Conservation (phyloP, 768 basidiomycete genomes). For the Suillus decipiens region DNA sequence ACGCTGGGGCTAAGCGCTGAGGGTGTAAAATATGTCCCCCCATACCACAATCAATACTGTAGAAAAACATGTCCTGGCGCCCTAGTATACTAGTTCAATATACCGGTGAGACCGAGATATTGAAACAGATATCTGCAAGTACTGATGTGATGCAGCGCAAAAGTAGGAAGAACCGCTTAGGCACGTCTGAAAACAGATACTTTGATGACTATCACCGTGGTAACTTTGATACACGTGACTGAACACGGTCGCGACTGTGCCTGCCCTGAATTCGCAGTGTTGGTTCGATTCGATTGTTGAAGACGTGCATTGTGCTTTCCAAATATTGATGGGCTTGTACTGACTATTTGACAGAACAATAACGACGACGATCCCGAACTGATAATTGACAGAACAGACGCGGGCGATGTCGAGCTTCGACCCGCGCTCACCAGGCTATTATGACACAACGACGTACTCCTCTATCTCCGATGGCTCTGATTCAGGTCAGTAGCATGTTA, state of each 20-base stretch:
- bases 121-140: not conserved
- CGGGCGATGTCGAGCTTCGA: conserved; percentile 34
- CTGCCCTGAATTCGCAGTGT: conserved; percentile 37
- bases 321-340: conserved; percentile 7
- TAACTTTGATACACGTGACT: conserved; percentile 33
- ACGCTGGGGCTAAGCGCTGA: too few relatives aligned
- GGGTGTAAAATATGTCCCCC: too few relatives aligned
- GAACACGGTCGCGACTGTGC: conserved; percentile 39
- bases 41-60: not conserved
- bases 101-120: not conserved
- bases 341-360: not conserved
- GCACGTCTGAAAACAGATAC: too few relatives aligned
- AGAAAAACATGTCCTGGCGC: too few relatives aligned
- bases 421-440: conserved; percentile 57
- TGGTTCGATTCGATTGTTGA: conserved; percentile 22
- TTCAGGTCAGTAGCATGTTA: conserved; percentile 45
- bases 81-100: not conserved
- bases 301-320: conserved; percentile 41
- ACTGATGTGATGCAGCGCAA: not conserved
- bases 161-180: not conserved
- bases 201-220: not conserved
- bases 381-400: conserved; percentile 34
- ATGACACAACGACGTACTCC: conserved; percentile 60
- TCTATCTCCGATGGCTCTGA: conserved; percentile 50
- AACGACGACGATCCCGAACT: conserved; percentile 18